Conservation (phyloP, 2,329 filamentous ascomycete species). For the Calcarisporium arbuscula region DNA sequence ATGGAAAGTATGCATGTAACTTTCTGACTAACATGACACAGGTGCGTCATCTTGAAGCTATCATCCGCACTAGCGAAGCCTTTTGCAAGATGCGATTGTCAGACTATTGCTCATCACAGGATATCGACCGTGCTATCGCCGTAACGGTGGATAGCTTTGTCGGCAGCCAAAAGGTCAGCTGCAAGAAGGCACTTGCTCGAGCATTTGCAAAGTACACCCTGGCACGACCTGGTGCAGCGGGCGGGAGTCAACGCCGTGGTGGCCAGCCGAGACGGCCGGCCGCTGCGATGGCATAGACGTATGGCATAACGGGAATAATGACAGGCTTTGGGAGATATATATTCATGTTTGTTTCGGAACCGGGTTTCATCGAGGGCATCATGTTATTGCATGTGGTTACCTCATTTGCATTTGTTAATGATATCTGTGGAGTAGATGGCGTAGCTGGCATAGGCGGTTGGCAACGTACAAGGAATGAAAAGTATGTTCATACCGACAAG, state of each 20-base stretch:
- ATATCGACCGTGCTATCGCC: conserved; percentile 95
- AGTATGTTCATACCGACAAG: no score
- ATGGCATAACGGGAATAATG: background rate
- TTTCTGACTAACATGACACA: conserved; percentile 28
- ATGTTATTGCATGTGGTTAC: no score
- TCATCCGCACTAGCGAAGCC: conserved; percentile 88
- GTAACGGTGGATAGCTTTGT: conserved; percentile 97
- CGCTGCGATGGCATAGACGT: conserved; percentile 20
- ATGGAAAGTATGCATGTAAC: no score
- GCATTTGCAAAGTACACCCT: conserved; percentile 93
- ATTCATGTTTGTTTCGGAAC: no score
- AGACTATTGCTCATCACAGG: conserved; percentile 82
- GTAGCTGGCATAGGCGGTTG: no score
- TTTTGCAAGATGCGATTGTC: conserved; percentile 98
- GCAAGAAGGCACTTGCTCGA: conserved; percentile 89
- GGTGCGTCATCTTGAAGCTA: conserved; percentile 96
- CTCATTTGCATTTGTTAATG: no score
- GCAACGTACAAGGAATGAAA: no score
- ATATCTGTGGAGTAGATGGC: no score
- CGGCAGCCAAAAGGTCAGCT: conserved; percentile 91
- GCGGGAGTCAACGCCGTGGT: conserved; percentile 17
- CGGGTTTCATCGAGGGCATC: no score
- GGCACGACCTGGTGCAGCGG: conserved; percentile 38
- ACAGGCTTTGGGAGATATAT: background rate
- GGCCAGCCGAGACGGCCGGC: conserved; percentile 19